Evolutionary conservation across 768 basidiomycete species (phyloP).

Genomic region (Hericium coralloides): DNA sequence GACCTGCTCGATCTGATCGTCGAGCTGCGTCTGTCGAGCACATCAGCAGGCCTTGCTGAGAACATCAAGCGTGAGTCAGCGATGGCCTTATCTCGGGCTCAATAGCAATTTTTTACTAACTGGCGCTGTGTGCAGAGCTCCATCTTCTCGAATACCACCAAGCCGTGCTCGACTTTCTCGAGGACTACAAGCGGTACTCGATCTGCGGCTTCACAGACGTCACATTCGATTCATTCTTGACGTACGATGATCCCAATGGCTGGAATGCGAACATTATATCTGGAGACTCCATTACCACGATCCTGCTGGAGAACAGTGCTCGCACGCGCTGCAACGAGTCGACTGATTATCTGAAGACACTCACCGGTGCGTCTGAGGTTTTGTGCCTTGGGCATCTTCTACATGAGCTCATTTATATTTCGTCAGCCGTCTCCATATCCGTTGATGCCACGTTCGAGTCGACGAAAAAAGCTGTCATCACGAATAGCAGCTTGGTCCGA

Average conservation of each 20-base stretch:
- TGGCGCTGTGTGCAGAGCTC: conserved; percentile 17
- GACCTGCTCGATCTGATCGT: conserved; percentile 20
- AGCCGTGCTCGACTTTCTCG: conserved; percentile 11
- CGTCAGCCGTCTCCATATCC: conserved; percentile 5
- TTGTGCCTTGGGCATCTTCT: not conserved
- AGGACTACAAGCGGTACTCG: not conserved
- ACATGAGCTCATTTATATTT: not conserved
- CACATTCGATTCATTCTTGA: not conserved
- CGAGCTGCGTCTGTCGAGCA: conserved; percentile 15
- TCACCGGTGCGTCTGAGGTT: conserved; percentile 8
- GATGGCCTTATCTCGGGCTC: not conserved
- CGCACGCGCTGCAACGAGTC: conserved; percentile 13
- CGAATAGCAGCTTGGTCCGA: not conserved
- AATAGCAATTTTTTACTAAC: not conserved
- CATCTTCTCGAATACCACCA: conserved; percentile 18
- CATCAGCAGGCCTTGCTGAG: conserved; percentile 16
- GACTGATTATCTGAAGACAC: conserved; percentile 9
- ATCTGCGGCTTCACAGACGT: not conserved
- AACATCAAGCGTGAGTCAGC: conserved; percentile 15
- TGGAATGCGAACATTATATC: conserved; percentile 10
- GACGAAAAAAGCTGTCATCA: conserved; percentile 10
- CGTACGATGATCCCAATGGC: not conserved
- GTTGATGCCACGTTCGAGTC: conserved; percentile 15
- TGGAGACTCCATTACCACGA: conserved; percentile 15
- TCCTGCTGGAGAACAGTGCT: conserved; percentile 13